These are phyloP conservation scores for Ehretia macrophylla DNA, from an alignment of 257 asterid species.

Conservation along the genomic window DNA sequence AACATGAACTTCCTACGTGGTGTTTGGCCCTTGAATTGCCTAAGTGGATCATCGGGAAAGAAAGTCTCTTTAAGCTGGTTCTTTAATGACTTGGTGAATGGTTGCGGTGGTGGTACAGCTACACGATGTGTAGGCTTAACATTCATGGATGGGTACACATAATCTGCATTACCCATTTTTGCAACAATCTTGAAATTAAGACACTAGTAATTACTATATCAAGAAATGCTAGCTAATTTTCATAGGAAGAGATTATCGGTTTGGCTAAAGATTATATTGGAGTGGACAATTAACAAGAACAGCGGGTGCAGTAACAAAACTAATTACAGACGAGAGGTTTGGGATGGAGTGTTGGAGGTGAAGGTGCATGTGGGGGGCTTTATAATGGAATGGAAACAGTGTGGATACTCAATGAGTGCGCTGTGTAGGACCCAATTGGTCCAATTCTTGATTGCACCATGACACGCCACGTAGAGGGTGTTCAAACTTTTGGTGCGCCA, in stretches of 20 bases:
- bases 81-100: slow-evolving; percentile 50
- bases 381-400: slow-evolving; percentile 25
- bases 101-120: slow-evolving; percentile 65
- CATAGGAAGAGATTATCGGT: neutral
- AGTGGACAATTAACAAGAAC: neutral
- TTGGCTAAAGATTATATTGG: no score
- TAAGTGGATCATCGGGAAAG: slow-evolving; percentile 88
- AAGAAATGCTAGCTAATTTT: neutral
- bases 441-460: slow-evolving; percentile 3
- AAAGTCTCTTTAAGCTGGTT: slow-evolving; percentile 69
- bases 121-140: slow-evolving; percentile 34
- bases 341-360: neutral
- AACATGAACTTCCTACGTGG: slow-evolving; percentile 34
- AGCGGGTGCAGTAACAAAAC: no score
- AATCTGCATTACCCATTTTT: slow-evolving; percentile 61
- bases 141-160: slow-evolving; percentile 20
- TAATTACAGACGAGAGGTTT: no score
- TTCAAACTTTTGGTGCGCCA: neutral
- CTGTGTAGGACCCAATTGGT: slow-evolving; percentile 24
- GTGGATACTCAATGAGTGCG: slow-evolving; percentile 20
- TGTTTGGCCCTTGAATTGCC: slow-evolving; percentile 85
- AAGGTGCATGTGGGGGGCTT: slow-evolving; percentile 18
- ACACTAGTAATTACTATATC: no score
- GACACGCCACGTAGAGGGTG: neutral
- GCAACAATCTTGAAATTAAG: neutral